Evolutionary conservation across 163 green algal species (phyloP).

Genomic region (Scenedesmus sp.): DNA sequence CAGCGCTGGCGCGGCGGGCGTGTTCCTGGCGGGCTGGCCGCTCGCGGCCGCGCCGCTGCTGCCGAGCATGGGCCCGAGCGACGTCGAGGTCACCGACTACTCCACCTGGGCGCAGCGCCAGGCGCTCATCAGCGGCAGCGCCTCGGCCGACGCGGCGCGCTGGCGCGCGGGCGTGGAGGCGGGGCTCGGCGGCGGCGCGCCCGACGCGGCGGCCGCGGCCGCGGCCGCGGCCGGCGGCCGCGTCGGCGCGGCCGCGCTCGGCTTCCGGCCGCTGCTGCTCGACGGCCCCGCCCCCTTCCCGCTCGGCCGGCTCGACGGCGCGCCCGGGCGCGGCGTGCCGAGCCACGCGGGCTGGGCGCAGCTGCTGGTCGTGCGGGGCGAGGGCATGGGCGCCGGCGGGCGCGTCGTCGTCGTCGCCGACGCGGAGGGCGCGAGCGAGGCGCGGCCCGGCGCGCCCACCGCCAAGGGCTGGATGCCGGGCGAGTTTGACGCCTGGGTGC

Average conservation of each 20-base stretch:
- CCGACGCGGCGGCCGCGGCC: neutral
- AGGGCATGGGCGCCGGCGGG: neutral
- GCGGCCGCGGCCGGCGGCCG: neutral
- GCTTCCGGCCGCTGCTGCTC: neutral
- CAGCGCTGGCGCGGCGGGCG: neutral
- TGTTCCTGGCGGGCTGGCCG: constrained; percentile 32
- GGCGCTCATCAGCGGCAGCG: constrained; percentile 4
- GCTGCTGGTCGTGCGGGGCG: constrained; percentile 23
- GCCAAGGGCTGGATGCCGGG: constrained; percentile 16
- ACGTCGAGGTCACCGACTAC: constrained; percentile 10
- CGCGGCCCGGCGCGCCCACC: too few relatives aligned
- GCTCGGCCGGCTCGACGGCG: neutral
- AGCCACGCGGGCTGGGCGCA: neutral
- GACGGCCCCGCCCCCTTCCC: neutral
- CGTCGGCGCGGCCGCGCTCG: too few relatives aligned
- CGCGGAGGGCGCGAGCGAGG: neutral
- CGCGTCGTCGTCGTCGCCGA: neutral
- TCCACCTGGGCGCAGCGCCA: constrained; percentile 26
- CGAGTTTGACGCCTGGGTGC: constrained; percentile 28
- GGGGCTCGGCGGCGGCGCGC: neutral
- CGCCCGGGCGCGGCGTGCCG: neutral
- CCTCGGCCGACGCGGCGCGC: neutral
- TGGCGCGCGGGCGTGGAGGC: neutral
- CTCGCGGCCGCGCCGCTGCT: neutral
- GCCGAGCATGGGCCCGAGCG: constrained; percentile 20